Percentiles rank a stretch among this genome's conserved stretches.
These are phyloP conservation scores for Glycine soja DNA, from an alignment of 306 rosid genomes.

Conservation along the genomic window DNA sequence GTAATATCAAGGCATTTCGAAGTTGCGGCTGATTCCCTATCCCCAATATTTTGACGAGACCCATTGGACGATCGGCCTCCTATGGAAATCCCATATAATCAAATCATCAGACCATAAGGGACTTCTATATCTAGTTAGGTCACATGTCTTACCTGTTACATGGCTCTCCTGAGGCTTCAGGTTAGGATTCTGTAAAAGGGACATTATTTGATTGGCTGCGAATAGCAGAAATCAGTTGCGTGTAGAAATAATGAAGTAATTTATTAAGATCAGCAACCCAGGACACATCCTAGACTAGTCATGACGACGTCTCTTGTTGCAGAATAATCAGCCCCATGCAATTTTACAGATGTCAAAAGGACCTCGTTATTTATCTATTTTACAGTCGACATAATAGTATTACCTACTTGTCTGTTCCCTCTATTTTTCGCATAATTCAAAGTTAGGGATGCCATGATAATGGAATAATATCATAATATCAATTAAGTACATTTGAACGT, in stretches of 20 bases:
- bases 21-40: constrained; percentile 42
- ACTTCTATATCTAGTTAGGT: constrained; percentile 36
- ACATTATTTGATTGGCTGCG: constrained; percentile 81
- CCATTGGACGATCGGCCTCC: constrained; percentile 43
- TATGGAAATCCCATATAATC: constrained; percentile 47
- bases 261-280: constrained; percentile 29
- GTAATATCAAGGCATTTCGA: constrained; percentile 37
- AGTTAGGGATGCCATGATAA: neutral
- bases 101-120: constrained; percentile 41
- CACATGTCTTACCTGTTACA: constrained; percentile 46
- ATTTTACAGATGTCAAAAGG: constrained; percentile 30
- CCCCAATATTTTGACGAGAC: constrained; percentile 39
- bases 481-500: constrained; percentile 17
- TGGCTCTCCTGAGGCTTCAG: constrained; percentile 47
- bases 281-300: constrained; percentile 18
- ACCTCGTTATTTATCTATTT: constrained; percentile 18
- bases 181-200: constrained; percentile 62
- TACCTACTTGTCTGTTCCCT: constrained; percentile 9
- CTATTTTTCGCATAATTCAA: constrained; percentile 16
- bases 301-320: constrained; percentile 5
- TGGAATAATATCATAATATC: neutral
- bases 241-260: constrained; percentile 26
- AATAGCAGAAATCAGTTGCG: constrained; percentile 39
- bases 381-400: neutral
- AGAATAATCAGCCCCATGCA: constrained; percentile 34